A percentile compares a stretch with the other conserved stretches of the same genome.
Evolutionary conservation across 2,329 filamentous ascomycete species (phyloP).

Genomic region (Phialophora expanda): DNA sequence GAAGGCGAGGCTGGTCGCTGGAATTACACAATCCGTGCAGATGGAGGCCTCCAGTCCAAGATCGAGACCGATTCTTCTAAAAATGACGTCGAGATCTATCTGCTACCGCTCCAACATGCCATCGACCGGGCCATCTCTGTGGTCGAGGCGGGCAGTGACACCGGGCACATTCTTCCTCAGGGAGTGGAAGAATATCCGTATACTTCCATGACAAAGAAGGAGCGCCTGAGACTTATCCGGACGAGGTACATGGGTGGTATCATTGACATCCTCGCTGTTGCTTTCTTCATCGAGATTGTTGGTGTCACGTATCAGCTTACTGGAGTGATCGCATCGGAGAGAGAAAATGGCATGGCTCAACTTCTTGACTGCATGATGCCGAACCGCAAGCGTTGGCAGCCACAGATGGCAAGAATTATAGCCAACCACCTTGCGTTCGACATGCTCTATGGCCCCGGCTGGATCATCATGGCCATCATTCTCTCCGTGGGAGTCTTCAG

Average conservation of each 20-base stretch:
- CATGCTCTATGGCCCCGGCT: constrained; percentile 78
- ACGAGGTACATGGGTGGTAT: constrained; percentile 73
- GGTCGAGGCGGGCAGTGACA: constrained; percentile 54
- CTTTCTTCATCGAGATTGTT: constrained; percentile 78
- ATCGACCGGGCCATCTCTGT: constrained; percentile 72
- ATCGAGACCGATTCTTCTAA: constrained; percentile 67
- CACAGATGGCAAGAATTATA: constrained; percentile 76
- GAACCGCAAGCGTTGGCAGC: constrained; percentile 73
- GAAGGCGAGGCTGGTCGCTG: constrained; percentile 71
- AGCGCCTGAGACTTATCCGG: constrained; percentile 70
- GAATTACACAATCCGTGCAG: constrained; percentile 85
- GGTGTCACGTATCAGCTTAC: constrained; percentile 86
- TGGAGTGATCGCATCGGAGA: constrained; percentile 81
- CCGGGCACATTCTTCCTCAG: constrained; percentile 49
- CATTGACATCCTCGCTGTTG: constrained; percentile 76
- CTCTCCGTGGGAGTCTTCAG: constrained; percentile 68
- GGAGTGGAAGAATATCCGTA: constrained; percentile 71
- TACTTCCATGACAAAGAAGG: constrained; percentile 71
- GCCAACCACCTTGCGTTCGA: constrained; percentile 82
- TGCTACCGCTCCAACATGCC: constrained; percentile 77
- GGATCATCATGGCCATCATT: constrained; percentile 76
- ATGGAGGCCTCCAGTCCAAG: constrained; percentile 69
- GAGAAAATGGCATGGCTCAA: constrained; percentile 85
- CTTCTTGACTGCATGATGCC: constrained; percentile 92
- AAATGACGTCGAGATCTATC: constrained; percentile 79